These are phyloP conservation scores for Carex arenaria DNA, from an alignment of 202 grass and related monocot species.

Conservation along the genomic window DNA sequence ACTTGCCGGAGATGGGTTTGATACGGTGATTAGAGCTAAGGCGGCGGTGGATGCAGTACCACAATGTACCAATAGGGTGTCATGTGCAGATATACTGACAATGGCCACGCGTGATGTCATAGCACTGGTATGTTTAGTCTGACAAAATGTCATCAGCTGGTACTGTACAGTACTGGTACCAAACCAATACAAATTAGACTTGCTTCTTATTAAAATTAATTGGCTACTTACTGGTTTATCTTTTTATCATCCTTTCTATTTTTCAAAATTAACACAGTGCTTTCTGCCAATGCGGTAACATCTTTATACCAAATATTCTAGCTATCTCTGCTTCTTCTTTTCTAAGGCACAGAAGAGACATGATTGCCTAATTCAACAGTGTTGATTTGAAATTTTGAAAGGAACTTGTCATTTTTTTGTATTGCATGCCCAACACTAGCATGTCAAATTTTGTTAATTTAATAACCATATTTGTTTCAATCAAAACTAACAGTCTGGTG, in stretches of 20 bases:
- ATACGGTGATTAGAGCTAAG: constrained; percentile 80
- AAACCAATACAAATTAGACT: neutral
- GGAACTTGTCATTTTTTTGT: neutral
- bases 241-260: neutral
- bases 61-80: constrained; percentile 62
- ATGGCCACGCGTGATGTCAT: constrained; percentile 72
- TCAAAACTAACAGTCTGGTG: constrained; percentile 39
- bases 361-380: neutral
- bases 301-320: neutral
- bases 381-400: neutral
- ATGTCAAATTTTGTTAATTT: neutral
- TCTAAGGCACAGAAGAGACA: neutral
- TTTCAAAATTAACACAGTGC: neutral
- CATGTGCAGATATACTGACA: constrained; percentile 77
- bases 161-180: neutral
- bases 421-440: neutral
- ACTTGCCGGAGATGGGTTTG: constrained; percentile 86
- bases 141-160: neutral
- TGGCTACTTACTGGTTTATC: neutral
- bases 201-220: neutral
- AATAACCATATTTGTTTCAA: neutral
- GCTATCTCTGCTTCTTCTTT: neutral
- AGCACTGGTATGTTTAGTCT: constrained; percentile 33
- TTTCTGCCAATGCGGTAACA: too few relatives aligned
- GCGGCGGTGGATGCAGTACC: constrained; percentile 64